Conservation (phyloP, 1,139 yeast species). For the Pichia sp. region DNA sequence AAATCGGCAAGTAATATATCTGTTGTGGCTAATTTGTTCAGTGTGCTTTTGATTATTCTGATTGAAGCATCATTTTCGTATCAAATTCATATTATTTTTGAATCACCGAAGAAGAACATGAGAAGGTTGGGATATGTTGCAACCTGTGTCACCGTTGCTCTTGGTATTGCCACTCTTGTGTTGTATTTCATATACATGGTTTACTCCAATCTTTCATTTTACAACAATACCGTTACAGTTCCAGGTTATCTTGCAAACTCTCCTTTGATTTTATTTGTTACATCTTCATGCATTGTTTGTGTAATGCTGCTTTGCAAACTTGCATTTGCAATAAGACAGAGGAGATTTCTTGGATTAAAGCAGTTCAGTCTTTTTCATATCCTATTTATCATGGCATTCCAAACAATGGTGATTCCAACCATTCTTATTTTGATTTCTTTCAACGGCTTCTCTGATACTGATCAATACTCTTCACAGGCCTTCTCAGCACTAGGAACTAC, state of each 20-base stretch:
- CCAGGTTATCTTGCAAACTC: conserved; percentile 34
- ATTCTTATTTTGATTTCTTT: conserved; percentile 34
- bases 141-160: conserved; percentile 34
- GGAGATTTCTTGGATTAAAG: conserved; percentile 68
- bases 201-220: conserved; percentile 31
- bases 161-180: conserved; percentile 46
- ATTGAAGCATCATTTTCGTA: conserved; percentile 61
- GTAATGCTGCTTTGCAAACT: conserved; percentile 55
- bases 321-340: conserved; percentile 55
- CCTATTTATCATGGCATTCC: conserved; percentile 71
- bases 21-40: conserved; percentile 54
- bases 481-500: conserved; percentile 27
- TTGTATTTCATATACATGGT: conserved; percentile 45
- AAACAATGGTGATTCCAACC: conserved; percentile 75
- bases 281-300: conserved; percentile 58
- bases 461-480: conserved; percentile 17
- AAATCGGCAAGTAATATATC: conserved; percentile 35
- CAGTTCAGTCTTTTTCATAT: conserved; percentile 82
- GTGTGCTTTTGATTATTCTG: conserved; percentile 48
- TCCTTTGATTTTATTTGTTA: conserved; percentile 58
- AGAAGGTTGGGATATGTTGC: conserved; percentile 34
- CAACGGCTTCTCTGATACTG: conserved; percentile 13
- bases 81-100: conserved; percentile 66
- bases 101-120: conserved; percentile 36
- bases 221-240: conserved; percentile 22